Evolutionary conservation across 805 yeast species (phyloP).

Genomic region (Yarrowia porcina): DNA sequence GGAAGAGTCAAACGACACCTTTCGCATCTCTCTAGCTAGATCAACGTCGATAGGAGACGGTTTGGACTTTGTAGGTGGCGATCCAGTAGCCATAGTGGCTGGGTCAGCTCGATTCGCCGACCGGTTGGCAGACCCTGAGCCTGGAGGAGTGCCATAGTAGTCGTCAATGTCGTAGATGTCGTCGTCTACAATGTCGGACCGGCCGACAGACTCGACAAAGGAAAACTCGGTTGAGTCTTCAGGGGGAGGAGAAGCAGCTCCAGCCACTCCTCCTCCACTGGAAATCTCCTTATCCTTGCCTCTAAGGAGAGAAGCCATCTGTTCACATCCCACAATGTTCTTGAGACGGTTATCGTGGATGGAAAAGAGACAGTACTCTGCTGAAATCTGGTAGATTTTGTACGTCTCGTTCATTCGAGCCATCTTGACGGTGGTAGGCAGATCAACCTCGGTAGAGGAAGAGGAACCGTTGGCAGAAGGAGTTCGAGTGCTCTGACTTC

Average conservation of each 20-base stretch:
- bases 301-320: neutral
- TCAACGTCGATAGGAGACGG: slow-evolving; percentile 10
- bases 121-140: neutral
- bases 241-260: neutral
- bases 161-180: slow-evolving; percentile 17
- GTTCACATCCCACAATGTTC: slow-evolving; percentile 19
- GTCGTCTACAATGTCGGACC: neutral
- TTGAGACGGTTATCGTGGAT: slow-evolving; percentile 20
- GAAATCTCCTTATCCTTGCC: slow-evolving; percentile 17
- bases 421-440: slow-evolving; percentile 15
- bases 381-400: slow-evolving; percentile 6
- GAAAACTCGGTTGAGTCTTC: slow-evolving; percentile 17
- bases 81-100: neutral
- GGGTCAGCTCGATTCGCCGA: neutral
- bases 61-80: neutral
- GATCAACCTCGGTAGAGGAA: neutral
- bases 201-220: slow-evolving; percentile 17
- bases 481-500: neutral
- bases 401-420: neutral
- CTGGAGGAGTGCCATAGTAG: slow-evolving; percentile 5
- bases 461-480: neutral
- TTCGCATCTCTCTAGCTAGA: slow-evolving; percentile 2
- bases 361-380: neutral
- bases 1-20: slow-evolving; percentile 18
- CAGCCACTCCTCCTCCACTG: neutral